phyloP scores from a whole-genome alignment of 2,329 filamentous ascomycete species.

The Conoideocrella luteorostrata region DNA sequence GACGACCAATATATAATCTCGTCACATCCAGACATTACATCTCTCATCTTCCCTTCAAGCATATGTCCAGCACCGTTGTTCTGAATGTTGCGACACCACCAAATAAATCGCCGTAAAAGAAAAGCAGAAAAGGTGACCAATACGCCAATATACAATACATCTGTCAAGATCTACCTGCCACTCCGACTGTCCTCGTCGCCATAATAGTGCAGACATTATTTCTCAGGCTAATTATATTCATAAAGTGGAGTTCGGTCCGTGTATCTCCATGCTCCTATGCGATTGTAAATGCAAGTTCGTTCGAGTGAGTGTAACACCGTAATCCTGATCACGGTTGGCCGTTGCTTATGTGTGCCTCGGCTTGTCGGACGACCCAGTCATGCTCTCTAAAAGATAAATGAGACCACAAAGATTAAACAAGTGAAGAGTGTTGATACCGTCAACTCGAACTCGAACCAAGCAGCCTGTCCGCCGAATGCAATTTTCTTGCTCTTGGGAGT shows the following conservation, averaged over 20 bases:
- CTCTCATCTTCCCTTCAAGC: neutral
- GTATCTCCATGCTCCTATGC: neutral
- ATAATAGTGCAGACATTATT: neutral
- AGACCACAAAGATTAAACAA: conserved; percentile 39
- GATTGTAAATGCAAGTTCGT: neutral
- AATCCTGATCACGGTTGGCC: too few species aligned
- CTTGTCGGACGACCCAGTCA: neutral
- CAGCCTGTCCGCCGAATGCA: conserved; percentile 45
- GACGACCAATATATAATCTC: neutral
- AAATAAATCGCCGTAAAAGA: neutral
- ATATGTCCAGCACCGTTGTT: neutral
- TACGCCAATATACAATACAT: conserved; percentile 3
- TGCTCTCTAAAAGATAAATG: conserved; percentile 23
- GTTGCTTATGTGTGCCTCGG: neutral
- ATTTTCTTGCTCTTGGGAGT: conserved; percentile 46
- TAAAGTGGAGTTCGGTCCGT: neutral
- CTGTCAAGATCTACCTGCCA: neutral
- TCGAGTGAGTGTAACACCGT: neutral
- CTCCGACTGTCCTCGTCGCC: neutral
- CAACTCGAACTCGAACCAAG: conserved; percentile 51
- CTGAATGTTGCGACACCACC: neutral
- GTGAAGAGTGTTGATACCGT: conserved; percentile 45
- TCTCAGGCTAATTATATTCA: conserved; percentile 1
- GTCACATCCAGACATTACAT: conserved; percentile 1
- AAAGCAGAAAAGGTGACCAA: neutral